Base-by-base conservation (phyloP, 2,329 filamentous ascomycete species). In the Pseudogymnoascus sp. region DNA sequence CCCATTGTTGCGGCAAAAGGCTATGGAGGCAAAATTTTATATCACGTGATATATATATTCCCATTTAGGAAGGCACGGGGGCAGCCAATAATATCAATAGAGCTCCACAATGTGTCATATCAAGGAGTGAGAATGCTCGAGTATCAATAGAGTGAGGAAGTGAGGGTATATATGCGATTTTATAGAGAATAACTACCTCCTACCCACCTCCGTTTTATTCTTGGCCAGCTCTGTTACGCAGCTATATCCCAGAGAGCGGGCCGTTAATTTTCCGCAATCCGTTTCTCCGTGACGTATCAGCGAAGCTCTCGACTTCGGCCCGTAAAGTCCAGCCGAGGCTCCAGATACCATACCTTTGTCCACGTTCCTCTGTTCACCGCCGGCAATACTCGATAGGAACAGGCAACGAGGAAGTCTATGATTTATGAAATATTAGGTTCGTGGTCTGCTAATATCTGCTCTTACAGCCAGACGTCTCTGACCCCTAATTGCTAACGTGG, bases 321-420 rank as follows among this genome's bases (percentile, higher is more conserved):
- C 43, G 43, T 50, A 50, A 30, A 50, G 28, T 53, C 43, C 43
- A 53, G 43, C 43, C 43, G 43, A 53, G 43, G 43, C 43, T 53
- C 43, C 43, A 53, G n/a, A 33, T 33, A 53, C 43, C 43, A 53
- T 53, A 53, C 43, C 43, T 53, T 53, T 53, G 8, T 53, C 43
- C 43, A 53, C 43, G 43, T 53, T 53, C 43, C 43, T 53, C 43
- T 53, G 8, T 53, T 53, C 43, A 53, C 43, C 43, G 43, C 43
- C 9, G 28, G 25, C 43, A 33, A 18, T 33, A 53, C 28, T 53
- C 43, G 25, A 53, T 25, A 33, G 25, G n/a, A 28, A 28, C 43
- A 53, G n/a, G 5, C 28, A 53, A 18, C 18, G 43, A 53, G n/a
- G 6, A 53, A 30, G 25, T 33, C 28, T 18, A 53, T 53, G 22